A percentile compares a stretch with the other conserved stretches of the same genome.
Conservation (phyloP, 2,329 filamentous ascomycete species). For the Exophiala spinifera region DNA sequence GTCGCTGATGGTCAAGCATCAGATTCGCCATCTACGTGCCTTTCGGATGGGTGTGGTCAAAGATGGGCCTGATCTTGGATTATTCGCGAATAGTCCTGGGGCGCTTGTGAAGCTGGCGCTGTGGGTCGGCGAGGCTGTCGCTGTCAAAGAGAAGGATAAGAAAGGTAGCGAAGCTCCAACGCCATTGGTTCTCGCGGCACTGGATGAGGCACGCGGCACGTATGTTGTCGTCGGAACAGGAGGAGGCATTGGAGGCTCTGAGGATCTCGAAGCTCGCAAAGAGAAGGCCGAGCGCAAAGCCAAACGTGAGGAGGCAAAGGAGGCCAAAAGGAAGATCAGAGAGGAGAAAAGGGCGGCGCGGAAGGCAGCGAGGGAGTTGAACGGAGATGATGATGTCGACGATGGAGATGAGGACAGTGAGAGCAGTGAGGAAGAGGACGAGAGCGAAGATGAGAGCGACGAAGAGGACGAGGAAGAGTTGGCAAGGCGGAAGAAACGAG, state of each 20-base stretch:
- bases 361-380: constrained; percentile 54
- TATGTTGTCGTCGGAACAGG: constrained; percentile 93
- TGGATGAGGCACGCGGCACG: constrained; percentile 81
- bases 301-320: constrained; percentile 62
- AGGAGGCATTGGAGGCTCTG: constrained; percentile 72
- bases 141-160: constrained; percentile 77
- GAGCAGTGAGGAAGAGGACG: constrained; percentile 64
- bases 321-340: constrained; percentile 60
- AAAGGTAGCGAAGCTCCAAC: constrained; percentile 68
- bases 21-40: constrained; percentile 85
- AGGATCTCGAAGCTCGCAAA: constrained; percentile 65
- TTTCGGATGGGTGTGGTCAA: constrained; percentile 96
- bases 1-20: constrained; percentile 84
- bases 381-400: constrained; percentile 59
- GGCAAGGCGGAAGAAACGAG: constrained; percentile 57
- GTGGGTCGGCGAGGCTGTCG: constrained; percentile 90
- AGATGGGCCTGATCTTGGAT: constrained; percentile 83
- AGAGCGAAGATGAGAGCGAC: constrained; percentile 46
- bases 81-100: constrained; percentile 82
- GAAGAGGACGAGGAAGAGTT: constrained; percentile 52
- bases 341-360: constrained; percentile 59
- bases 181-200: constrained; percentile 82
- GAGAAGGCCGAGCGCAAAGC: constrained; percentile 67
- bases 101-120: constrained; percentile 89
- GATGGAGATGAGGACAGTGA: constrained; percentile 50